Evolutionary conservation across 495 filamentous ascomycete genomes (phyloP), one percentile per base, ranked within the genome.

Genomic region (Hypoxylon lienhwacheense): DNA sequence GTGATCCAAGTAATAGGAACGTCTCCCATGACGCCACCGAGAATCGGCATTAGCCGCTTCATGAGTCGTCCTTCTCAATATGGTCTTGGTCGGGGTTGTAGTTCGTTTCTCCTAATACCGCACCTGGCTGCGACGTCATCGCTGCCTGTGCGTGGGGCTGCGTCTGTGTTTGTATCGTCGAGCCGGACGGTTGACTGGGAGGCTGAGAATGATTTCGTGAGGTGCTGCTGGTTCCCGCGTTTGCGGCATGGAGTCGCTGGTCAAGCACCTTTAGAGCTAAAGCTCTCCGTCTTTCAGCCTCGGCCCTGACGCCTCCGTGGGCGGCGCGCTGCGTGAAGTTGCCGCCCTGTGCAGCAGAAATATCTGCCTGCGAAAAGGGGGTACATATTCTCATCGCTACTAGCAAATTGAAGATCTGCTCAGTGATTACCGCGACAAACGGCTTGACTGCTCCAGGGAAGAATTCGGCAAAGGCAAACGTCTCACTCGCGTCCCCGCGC

Each of bases 401-500:
- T 0, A 97, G 75, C 10, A 85, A 60, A 34, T 80, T 77, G 69
- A 91, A 97, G 15, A 96, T 70, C 43, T 82, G 77, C 36, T 89
- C 85, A 14, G 88, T 81, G 22, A 97, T 65, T 41, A 81, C 77
- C 14, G 86, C 78, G 48, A 97, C 77, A 10, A 89, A 80, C 3
- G 87, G 85, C 45, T 95, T 89, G 11, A 90, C 75, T 21, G 84
- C 82, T 33, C 95, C 92, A 2, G 93, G 93, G 74, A 97, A 97
- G 69, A 98, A 97, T 64, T 89, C 87, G 53, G 91, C 85, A 66
- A 96, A 95, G 26, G 89, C 85, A 64, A 98, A 97, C 0, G 91
- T 96, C 67, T 98, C 93, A 62, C 87, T 91, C 12, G 95, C 90
- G 64, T 98, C 93, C 41, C 93, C 93, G 57, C 85, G 78, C 46